phyloP scores from a whole-genome alignment of 2,329 filamentous ascomycete species.

The Ophiostoma novo-ulmi region DNA sequence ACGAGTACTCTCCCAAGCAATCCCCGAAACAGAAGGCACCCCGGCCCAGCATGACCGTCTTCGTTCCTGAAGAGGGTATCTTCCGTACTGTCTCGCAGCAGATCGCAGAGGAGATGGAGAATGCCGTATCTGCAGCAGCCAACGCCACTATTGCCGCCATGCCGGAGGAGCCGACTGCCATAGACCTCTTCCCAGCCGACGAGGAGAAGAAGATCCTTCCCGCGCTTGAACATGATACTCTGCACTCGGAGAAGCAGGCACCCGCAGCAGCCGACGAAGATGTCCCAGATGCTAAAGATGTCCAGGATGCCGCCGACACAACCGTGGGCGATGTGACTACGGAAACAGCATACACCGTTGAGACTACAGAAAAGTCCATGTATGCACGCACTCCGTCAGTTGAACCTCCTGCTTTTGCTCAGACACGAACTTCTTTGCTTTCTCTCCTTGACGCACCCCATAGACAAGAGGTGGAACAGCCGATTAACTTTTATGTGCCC shows the following conservation, averaged over 20 bases:
- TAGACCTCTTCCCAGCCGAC: conserved; percentile 23
- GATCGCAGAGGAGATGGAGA: conserved; percentile 44
- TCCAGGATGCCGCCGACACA: conserved; percentile 31
- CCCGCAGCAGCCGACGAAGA: conserved; percentile 26
- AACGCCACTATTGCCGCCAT: conserved; percentile 28
- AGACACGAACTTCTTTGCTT: conserved; percentile 54
- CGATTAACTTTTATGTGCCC: conserved; percentile 38
- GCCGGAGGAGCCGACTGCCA: conserved; percentile 25
- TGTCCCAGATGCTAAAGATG: not conserved
- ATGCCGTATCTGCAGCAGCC: conserved; percentile 29
- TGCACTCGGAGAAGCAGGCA: not conserved
- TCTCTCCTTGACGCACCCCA: conserved; percentile 57
- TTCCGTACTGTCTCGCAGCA: conserved; percentile 57
- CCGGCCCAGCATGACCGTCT: conserved; percentile 47
- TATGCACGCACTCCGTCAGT: conserved; percentile 62
- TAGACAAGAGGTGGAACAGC: conserved; percentile 36
- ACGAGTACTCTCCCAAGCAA: conserved; percentile 12
- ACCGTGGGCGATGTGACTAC: conserved; percentile 32
- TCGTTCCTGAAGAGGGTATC: conserved; percentile 58
- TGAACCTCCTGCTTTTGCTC: conserved; percentile 55
- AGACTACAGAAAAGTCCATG: conserved; percentile 34
- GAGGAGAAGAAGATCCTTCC: not conserved
- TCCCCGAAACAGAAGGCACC: conserved; percentile 9
- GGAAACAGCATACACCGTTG: conserved; percentile 18
- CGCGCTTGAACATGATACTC: not conserved